Percentiles rank a stretch among this genome's conserved stretches.
These are phyloP conservation scores for Exobasidium cylindrosporum DNA, from an alignment of 1,284 basidiomycete species.

Conservation along the genomic window DNA sequence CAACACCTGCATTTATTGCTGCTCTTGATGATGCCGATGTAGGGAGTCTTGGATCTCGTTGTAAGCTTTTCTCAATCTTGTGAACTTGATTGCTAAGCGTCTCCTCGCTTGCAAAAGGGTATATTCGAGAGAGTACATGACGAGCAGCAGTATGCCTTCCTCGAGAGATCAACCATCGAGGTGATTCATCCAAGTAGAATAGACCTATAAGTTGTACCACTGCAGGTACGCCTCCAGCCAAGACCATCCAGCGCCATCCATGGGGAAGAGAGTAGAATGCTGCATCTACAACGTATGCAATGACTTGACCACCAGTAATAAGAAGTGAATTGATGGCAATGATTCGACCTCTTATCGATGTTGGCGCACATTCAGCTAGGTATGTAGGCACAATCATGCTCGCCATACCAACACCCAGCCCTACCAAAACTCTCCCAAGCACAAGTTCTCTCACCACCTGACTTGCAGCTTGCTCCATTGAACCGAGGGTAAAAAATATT, in stretches of 20 bases:
- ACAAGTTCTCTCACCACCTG: constrained; percentile 43
- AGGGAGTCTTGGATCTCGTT: neutral
- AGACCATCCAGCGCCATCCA: constrained; percentile 48
- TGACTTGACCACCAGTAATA: constrained; percentile 45
- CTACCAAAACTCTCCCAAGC: constrained; percentile 37
- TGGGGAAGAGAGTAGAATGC: constrained; percentile 40
- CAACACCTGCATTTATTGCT: neutral
- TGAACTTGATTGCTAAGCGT: constrained; percentile 30
- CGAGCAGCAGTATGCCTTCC: constrained; percentile 34
- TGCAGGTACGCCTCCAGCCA: constrained; percentile 36
- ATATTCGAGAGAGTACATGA: constrained; percentile 35
- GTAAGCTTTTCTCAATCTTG: constrained; percentile 28
- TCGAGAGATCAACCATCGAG: constrained; percentile 37
- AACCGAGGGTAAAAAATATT: constrained; percentile 41
- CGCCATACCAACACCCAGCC: constrained; percentile 41
- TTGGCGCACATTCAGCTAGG: constrained; percentile 41
- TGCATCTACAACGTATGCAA: constrained; percentile 40
- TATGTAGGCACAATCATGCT: constrained; percentile 41
- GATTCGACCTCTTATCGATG: constrained; percentile 34
- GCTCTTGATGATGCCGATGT: neutral
- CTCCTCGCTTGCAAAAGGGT: constrained; percentile 27
- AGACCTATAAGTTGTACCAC: constrained; percentile 40
- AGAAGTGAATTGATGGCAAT: constrained; percentile 44
- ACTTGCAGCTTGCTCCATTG: constrained; percentile 41
- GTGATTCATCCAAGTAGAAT: constrained; percentile 43